Evolutionary conservation across 2,329 filamentous ascomycete species (phyloP).

Genomic region (Nigrograna mackinnonii): DNA sequence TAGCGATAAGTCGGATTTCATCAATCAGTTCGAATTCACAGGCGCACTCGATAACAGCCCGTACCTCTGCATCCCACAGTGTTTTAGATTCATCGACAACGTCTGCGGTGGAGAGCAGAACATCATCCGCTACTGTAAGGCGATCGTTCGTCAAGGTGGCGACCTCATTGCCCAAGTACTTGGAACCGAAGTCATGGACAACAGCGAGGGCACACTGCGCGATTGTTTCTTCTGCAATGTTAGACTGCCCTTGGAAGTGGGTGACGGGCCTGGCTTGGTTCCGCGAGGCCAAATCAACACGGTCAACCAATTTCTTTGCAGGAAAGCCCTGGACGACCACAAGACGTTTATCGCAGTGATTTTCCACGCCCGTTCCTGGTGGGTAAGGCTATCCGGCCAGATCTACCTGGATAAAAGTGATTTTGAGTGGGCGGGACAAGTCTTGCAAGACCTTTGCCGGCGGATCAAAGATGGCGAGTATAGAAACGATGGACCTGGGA

Average conservation of each 20-base stretch:
- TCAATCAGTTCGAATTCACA: constrained; percentile 74
- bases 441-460: constrained; percentile 61
- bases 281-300: constrained; percentile 17
- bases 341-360: constrained; percentile 73
- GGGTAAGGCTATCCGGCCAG: constrained; percentile 77
- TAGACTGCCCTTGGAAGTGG: constrained; percentile 60
- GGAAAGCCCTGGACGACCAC: constrained; percentile 57
- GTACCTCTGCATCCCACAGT: constrained; percentile 72
- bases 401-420: constrained; percentile 81
- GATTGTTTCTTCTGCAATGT: constrained; percentile 75
- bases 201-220: constrained; percentile 62
- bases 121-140: constrained; percentile 66
- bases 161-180: constrained; percentile 63
- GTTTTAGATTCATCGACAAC: constrained; percentile 69
- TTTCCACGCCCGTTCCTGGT: constrained; percentile 64
- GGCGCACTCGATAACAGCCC: constrained; percentile 75
- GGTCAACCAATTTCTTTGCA: constrained; percentile 47
- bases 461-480: constrained; percentile 53
- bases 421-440: constrained; percentile 70
- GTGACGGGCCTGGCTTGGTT: constrained; percentile 22
- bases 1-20: too few relatives aligned
- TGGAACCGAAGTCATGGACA: constrained; percentile 74
- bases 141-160: constrained; percentile 67
- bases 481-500: too few relatives aligned
- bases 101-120: constrained; percentile 76